Conservation (phyloP, 2,329 filamentous ascomycete genomes). For the Purpureocillium takamizusanense region DNA sequence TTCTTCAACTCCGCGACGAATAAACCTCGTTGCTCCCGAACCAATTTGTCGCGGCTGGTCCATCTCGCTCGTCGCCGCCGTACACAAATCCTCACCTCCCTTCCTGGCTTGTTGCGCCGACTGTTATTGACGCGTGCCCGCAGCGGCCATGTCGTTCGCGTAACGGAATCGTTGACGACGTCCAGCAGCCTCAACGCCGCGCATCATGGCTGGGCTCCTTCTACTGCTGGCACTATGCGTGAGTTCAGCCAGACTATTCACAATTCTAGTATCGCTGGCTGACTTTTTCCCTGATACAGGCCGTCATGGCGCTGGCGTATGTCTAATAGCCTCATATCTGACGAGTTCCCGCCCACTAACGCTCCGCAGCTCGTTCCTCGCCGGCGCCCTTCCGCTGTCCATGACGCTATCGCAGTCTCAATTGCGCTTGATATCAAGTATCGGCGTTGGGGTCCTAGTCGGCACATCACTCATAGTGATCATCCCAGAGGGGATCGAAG, state of each 20-base stretch:
- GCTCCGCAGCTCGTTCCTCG: constrained; percentile 73
- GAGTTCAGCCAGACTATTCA: constrained; percentile 11
- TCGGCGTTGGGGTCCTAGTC: constrained; percentile 89
- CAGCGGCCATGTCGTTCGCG: constrained; percentile 1
- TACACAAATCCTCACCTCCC: no score
- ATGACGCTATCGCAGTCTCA: constrained; percentile 82
- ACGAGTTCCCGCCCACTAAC: constrained; percentile 1
- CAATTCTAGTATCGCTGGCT: neutral
- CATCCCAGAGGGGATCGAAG: constrained; percentile 92
- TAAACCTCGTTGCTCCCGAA: no score
- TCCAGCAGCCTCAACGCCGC: neutral
- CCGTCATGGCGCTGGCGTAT: constrained; percentile 52
- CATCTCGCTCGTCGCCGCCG: no score
- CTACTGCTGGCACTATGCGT: constrained; percentile 32
- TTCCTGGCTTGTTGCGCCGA: neutral
- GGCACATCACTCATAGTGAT: constrained; percentile 95
- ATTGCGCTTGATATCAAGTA: constrained; percentile 78
- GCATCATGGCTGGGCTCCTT: constrained; percentile 29
- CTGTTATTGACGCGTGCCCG: neutral
- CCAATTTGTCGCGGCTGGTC: no score
- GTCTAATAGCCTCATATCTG: neutral
- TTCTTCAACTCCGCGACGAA: no score
- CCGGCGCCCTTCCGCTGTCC: constrained; percentile 81
- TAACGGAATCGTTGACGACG: neutral
- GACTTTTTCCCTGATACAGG: constrained; percentile 19